These are phyloP conservation scores for Xerocomellus chrysenteron DNA, from an alignment of 768 basidiomycete species.

Conservation along the genomic window DNA sequence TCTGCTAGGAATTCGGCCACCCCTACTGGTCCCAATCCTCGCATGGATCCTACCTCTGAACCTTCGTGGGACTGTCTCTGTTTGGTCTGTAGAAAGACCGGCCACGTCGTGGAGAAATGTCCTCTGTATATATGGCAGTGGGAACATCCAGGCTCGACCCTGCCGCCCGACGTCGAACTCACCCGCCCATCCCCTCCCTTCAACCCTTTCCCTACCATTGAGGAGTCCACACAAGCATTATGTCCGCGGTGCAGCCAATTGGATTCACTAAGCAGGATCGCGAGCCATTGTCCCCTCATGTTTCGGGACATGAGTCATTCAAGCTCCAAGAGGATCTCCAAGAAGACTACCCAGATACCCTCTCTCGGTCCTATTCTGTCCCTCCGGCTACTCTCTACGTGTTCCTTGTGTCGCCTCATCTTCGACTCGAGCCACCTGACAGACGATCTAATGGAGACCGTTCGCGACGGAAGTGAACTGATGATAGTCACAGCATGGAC, in stretches of 20 bases:
- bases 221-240: not conserved
- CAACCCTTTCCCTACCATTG: not conserved
- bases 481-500: not conserved
- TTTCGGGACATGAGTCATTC: too few relatives aligned
- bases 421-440: constrained; percentile 9
- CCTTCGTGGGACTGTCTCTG: constrained; percentile 5
- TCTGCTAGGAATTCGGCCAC: too few relatives aligned
- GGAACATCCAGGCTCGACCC: not conserved
- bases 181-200: not conserved
- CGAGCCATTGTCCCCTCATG: constrained; percentile 1
- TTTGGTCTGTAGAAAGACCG: constrained; percentile 5
- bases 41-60: not conserved
- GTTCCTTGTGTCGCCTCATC: constrained; percentile 12
- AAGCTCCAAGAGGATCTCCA: too few relatives aligned
- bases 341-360: constrained; percentile 1
- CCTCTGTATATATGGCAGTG: not conserved
- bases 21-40: too few relatives aligned
- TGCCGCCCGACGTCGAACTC: not conserved
- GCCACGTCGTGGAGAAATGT: constrained; percentile 8
- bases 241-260: constrained; percentile 5
- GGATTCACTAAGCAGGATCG: not conserved
- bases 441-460: not conserved
- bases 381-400: constrained; percentile 7
- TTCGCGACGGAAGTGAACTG: not conserved
- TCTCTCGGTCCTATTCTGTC: constrained; percentile 1